Base-by-base conservation (phyloP, 2,329 filamentous ascomycete genomes). In the Hymenoscyphus scutula region DNA sequence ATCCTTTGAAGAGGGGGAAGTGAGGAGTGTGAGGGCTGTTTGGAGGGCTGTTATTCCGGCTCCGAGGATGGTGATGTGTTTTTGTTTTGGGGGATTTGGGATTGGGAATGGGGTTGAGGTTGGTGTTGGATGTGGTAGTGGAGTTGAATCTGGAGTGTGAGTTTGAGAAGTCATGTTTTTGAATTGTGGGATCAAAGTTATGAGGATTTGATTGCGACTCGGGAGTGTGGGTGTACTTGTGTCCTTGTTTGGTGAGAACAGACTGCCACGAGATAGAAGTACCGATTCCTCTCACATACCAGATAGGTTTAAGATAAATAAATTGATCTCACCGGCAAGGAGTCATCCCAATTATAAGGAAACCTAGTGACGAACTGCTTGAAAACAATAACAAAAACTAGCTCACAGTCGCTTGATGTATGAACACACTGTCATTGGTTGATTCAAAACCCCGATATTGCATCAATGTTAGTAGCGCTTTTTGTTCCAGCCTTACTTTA, bases 21-120 rank as follows among this genome's bases (percentile, higher is more conserved):
- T 74, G 6, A 77, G 74, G 5, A 81, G 72, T 30, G 73, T 72
- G n/a, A 79, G 66, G 3, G 79, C 76, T 15, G 76, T 78, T 64
- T 80, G 79, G 2, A 82, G 75, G 19, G 78, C 79, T 11, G 77
- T 77, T 4, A 82, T 75, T 1, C 80, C 79, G 5, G 78, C 79
- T n/a, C 80, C 69, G 4, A 70, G 67, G 60, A 70, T 65, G 30
- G 66, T 37, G 19, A 71, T 68, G 8, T 68, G 61, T 59, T 69
- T 63, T 38, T 57, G 59, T 37, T 19, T 23, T 56, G 41, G 30
- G 19, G 17, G 54, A 5, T 5, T 51, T 51, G 45, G 17, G 13
- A 30, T 53, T 25, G 5, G 51, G 25, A 29, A n/a, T 5, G n/a
- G 45, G 25, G 45, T 53, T 53, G 45, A 53, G 15, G 25, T 23